phyloP scores from a whole-genome alignment of 2,329 filamentous ascomycete genomes.

The Aspergillus luchuensis region DNA sequence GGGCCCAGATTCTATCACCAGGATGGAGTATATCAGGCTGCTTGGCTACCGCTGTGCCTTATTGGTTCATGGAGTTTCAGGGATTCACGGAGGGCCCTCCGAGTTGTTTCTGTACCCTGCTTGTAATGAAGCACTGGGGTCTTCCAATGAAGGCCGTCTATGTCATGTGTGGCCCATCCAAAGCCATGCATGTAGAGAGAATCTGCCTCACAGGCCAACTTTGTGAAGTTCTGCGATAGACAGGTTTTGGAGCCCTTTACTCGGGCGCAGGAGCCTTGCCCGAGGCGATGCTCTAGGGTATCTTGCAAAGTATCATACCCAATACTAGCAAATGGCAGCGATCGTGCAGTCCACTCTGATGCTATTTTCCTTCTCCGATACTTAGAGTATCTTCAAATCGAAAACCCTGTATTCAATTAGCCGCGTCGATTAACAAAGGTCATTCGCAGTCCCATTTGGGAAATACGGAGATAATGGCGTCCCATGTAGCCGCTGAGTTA shows the following conservation, averaged over 20 bases:
- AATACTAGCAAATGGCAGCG: background rate
- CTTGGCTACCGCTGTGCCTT: background rate
- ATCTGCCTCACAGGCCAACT: background rate
- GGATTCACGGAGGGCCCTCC: constrained; percentile 20
- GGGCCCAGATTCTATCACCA: constrained; percentile 1
- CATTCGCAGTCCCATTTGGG: background rate
- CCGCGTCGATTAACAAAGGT: background rate
- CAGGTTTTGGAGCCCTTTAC: background rate
- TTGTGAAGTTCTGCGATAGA: background rate
- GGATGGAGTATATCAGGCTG: background rate
- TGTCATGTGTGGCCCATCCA: too few relatives aligned
- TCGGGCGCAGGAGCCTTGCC: background rate
- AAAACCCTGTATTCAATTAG: background rate
- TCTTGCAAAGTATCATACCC: background rate
- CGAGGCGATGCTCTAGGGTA: background rate
- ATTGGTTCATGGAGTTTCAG: constrained; percentile 9
- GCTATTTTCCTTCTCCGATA: background rate
- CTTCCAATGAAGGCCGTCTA: background rate
- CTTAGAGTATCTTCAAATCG: background rate
- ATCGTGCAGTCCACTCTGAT: too few relatives aligned
- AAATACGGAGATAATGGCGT: background rate
- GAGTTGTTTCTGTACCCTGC: constrained; percentile 12
- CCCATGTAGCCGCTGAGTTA: constrained; percentile 5
- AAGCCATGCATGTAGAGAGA: background rate
- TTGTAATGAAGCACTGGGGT: background rate